Evolutionary conservation across 306 rosid genomes (phyloP).

Genomic region (Vigna angularis): DNA sequence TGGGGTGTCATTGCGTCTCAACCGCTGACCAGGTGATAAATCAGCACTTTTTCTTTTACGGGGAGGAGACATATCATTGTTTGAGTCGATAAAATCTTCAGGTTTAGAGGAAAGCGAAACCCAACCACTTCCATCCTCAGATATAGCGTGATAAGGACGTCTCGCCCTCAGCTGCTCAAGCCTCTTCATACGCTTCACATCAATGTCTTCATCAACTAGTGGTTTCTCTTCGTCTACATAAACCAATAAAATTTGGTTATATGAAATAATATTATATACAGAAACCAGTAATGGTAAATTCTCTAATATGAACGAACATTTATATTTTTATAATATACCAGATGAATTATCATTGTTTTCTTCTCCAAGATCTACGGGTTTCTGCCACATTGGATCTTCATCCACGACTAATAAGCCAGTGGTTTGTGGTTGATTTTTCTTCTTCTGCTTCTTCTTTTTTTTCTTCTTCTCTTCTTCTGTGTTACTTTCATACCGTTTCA

Average conservation of each 20-base stretch:
- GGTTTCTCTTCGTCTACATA: slow-evolving; percentile 75
- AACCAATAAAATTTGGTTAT: slow-evolving; percentile 24
- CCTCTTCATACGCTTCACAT: slow-evolving; percentile 87
- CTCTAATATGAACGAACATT: not conserved
- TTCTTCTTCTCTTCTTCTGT: slow-evolving; percentile 60
- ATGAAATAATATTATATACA: not conserved
- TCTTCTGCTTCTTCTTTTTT: slow-evolving; percentile 54
- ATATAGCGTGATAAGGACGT: slow-evolving; percentile 69
- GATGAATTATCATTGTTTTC: slow-evolving; percentile 60
- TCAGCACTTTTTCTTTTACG: slow-evolving; percentile 53
- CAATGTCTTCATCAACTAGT: slow-evolving; percentile 78
- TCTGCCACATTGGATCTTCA: slow-evolving; percentile 92
- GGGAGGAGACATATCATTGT: slow-evolving; percentile 71
- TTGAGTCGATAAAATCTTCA: slow-evolving; percentile 38
- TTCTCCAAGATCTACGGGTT: slow-evolving; percentile 69
- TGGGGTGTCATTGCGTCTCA: slow-evolving; percentile 51
- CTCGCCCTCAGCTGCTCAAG: slow-evolving; percentile 76
- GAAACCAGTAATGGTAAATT: slow-evolving; percentile 16
- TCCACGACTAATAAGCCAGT: slow-evolving; percentile 73
- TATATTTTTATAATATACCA: slow-evolving; percentile 45
- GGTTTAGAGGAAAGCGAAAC: slow-evolving; percentile 64
- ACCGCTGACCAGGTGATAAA: slow-evolving; percentile 55
- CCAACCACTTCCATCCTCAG: slow-evolving; percentile 99
- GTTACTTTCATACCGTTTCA: slow-evolving; percentile 70
- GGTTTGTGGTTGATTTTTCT: slow-evolving; percentile 53